These are phyloP conservation scores for Diaporthe sp. DNA, from an alignment of 2,329 filamentous ascomycete genomes.

Conservation along the genomic window DNA sequence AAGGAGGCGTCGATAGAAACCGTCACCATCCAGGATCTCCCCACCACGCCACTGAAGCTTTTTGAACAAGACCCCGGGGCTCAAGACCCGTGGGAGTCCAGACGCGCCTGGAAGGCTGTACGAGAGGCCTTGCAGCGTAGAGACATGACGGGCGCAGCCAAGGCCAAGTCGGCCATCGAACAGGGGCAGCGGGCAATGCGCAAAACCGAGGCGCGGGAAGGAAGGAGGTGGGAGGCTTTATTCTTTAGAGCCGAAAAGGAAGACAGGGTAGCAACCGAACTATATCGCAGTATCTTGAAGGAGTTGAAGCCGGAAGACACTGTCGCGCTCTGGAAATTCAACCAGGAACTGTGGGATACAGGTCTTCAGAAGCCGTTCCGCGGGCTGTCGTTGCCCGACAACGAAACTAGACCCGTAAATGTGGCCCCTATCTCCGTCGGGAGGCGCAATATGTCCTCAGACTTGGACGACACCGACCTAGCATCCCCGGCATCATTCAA, in stretches of 20 bases:
- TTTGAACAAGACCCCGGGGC: slow-evolving; percentile 28
- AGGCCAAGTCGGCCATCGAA: slow-evolving; percentile 35
- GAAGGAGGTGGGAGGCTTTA: slow-evolving; percentile 29
- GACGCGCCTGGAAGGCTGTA: slow-evolving; percentile 36
- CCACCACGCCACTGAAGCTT: slow-evolving; percentile 31
- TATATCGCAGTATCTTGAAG: slow-evolving; percentile 34
- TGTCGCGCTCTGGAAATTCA: slow-evolving; percentile 38
- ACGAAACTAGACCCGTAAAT: background rate
- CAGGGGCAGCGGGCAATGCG: slow-evolving; percentile 38
- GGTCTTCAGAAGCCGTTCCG: slow-evolving; percentile 35
- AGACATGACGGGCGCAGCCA: slow-evolving; percentile 36
- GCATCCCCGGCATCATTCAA: slow-evolving; percentile 37
- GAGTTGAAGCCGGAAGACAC: slow-evolving; percentile 31
- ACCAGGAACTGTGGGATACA: slow-evolving; percentile 17
- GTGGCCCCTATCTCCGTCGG: background rate
- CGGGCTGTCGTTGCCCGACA: slow-evolving; percentile 29
- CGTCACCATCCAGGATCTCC: slow-evolving; percentile 29
- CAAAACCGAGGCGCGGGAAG: slow-evolving; percentile 25
- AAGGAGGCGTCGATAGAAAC: slow-evolving; percentile 24
- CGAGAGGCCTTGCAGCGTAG: slow-evolving; percentile 27
- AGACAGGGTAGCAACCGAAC: slow-evolving; percentile 23
- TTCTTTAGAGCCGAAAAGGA: slow-evolving; percentile 25
- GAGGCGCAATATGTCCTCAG: background rate
- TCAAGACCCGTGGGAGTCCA: slow-evolving; percentile 38
- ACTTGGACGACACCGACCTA: background rate